These are phyloP conservation scores for Xylaria sp. DNA, from an alignment of 2,329 filamentous ascomycete species.

Conservation along the genomic window DNA sequence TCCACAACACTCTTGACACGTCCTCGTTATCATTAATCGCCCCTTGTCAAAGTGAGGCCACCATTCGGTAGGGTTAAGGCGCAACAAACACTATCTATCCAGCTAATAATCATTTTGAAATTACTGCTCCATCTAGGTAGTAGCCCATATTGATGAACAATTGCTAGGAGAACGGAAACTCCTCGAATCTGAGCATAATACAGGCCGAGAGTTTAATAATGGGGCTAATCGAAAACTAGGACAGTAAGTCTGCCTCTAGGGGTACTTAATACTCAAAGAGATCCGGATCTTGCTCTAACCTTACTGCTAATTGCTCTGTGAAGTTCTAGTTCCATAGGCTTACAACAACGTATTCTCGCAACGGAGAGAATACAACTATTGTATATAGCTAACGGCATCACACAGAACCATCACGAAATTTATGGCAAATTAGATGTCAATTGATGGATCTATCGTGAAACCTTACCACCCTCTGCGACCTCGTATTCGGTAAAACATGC, in stretches of 20 bases:
- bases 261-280: background rate
- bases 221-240: background rate
- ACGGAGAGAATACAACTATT: background rate
- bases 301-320: background rate
- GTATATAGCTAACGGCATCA: background rate
- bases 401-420: background rate
- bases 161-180: background rate
- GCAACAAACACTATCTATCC: no score
- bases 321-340: background rate
- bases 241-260: background rate
- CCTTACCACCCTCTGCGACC: constrained; percentile 36
- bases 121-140: no score
- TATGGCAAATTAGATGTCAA: constrained; percentile 40
- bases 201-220: background rate
- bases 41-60: no score
- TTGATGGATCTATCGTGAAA: constrained; percentile 51
- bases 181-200: background rate
- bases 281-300: background rate
- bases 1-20: background rate
- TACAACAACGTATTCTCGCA: background rate
- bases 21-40: no score
- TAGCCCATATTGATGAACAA: background rate
- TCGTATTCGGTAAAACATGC: constrained; percentile 34
- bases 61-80: no score
- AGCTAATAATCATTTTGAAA: no score